These are phyloP conservation scores for Cajanus cajan DNA, from an alignment of 306 rosid species.

Conservation along the genomic window DNA sequence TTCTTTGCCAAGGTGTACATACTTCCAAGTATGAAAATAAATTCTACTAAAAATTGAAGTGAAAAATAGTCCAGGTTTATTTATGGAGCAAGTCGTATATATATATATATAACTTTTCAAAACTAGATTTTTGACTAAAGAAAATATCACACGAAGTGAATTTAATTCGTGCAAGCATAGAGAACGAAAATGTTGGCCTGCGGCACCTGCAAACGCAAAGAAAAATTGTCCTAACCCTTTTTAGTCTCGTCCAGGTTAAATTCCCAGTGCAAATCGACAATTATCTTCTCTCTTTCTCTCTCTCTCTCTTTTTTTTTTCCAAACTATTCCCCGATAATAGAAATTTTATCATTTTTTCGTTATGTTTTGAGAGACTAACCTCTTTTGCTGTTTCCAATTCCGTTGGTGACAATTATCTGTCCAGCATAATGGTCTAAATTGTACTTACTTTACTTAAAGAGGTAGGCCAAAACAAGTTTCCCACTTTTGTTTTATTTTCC, in stretches of 20 bases:
- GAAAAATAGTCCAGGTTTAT: not conserved
- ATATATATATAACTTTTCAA: not conserved
- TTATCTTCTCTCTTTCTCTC: too few species aligned
- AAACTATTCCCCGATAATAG: too few species aligned
- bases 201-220: not conserved
- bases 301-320: too few species aligned
- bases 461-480: slow-evolving; percentile 35
- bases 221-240: not conserved
- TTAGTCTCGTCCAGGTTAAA: not conserved
- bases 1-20: not conserved
- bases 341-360: too few species aligned
- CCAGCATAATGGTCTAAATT: slow-evolving; percentile 2
- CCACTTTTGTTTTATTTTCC: slow-evolving; percentile 26
- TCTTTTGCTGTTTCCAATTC: too few species aligned
- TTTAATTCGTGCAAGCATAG: not conserved
- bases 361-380: too few species aligned
- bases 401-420: not conserved
- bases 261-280: slow-evolving; percentile 8
- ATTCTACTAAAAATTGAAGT: not conserved
- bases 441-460: slow-evolving; percentile 12
- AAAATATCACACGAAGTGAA: not conserved
- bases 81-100: not conserved
- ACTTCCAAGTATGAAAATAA: not conserved
- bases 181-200: not conserved
- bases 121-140: not conserved